phyloP scores from a whole-genome alignment of 1,284 basidiomycete genomes.

The Trichosporon sp. region DNA sequence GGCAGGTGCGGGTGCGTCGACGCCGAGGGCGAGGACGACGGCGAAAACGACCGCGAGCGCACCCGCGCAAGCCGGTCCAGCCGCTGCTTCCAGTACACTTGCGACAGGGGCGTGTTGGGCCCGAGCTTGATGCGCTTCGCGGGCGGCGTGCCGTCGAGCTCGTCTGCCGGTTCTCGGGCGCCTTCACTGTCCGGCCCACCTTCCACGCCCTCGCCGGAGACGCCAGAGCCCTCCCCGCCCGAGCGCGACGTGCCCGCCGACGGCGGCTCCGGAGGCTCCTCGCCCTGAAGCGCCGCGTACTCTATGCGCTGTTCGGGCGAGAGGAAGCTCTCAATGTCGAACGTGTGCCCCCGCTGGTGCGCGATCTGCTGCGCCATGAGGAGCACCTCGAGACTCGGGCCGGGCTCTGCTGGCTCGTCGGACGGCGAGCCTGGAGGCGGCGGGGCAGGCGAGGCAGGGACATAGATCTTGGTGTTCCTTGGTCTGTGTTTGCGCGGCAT shows the following conservation, averaged over 20 bases:
- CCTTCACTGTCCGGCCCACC: neutral
- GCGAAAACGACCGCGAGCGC: neutral
- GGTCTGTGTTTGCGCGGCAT: constrained; percentile 29
- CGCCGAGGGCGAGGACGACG: neutral
- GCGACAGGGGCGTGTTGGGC: constrained; percentile 12
- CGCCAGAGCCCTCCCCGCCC: neutral
- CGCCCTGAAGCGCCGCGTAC: constrained; percentile 16
- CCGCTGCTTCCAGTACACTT: constrained; percentile 19
- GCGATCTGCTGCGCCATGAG: constrained; percentile 36
- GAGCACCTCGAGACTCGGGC: constrained; percentile 31
- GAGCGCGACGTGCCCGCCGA: neutral
- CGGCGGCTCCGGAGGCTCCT: neutral
- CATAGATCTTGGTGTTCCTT: constrained; percentile 29
- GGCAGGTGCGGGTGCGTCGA: neutral
- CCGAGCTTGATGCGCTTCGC: constrained; percentile 1
- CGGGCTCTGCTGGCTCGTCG: neutral
- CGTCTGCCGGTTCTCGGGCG: neutral
- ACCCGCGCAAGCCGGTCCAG: constrained; percentile 4
- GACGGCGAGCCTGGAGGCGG: constrained; percentile 7
- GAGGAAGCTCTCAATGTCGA: constrained; percentile 39
- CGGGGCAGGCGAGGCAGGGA: constrained; percentile 17
- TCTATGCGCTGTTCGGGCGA: constrained; percentile 26
- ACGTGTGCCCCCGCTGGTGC: constrained; percentile 24
- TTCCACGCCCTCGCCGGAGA: neutral
- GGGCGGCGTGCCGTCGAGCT: neutral